Evolutionary conservation across 805 yeast genomes (phyloP).

Genomic region (Debaryomyces tyrocola): DNA sequence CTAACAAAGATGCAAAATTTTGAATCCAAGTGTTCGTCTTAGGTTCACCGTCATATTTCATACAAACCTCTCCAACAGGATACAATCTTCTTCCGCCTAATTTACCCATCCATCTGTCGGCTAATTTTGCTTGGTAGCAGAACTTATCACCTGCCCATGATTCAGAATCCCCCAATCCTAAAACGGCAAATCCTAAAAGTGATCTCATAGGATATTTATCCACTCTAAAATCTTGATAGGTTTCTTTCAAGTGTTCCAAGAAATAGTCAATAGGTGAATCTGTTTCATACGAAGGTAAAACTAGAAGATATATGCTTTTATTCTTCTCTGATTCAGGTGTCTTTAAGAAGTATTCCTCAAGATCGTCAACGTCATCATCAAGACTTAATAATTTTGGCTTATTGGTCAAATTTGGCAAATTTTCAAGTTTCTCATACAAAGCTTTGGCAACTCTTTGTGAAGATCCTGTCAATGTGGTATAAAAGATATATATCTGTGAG

Average conservation of each 20-base stretch:
- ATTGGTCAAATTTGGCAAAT: slow-evolving; percentile 21
- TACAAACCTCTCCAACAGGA: slow-evolving; percentile 82
- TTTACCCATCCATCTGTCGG: slow-evolving; percentile 75
- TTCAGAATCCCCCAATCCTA: slow-evolving; percentile 87
- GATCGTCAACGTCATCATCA: slow-evolving; percentile 79
- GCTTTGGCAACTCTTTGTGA: slow-evolving; percentile 66
- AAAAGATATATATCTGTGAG: slow-evolving; percentile 67
- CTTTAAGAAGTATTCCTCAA: slow-evolving; percentile 76
- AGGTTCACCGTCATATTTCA: slow-evolving; percentile 64
- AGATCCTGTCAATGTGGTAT: slow-evolving; percentile 84
- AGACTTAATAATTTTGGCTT: slow-evolving; percentile 61
- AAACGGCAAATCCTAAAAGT: slow-evolving; percentile 76
- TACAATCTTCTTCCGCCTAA: slow-evolving; percentile 84
- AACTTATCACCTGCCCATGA: slow-evolving; percentile 74
- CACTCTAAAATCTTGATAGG: slow-evolving; percentile 79
- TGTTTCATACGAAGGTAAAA: slow-evolving; percentile 87
- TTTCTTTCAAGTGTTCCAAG: slow-evolving; percentile 75
- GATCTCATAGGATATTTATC: slow-evolving; percentile 75
- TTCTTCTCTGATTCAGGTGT: slow-evolving; percentile 45
- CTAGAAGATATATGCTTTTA: slow-evolving; percentile 63
- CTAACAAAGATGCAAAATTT: slow-evolving; percentile 56
- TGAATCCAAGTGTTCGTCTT: slow-evolving; percentile 67
- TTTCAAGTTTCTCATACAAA: slow-evolving; percentile 40
- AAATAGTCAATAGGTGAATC: slow-evolving; percentile 91
- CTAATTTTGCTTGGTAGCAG: slow-evolving; percentile 79